phyloP scores from a whole-genome alignment of 345 rosid genomes.

The Gossypium australe region DNA sequence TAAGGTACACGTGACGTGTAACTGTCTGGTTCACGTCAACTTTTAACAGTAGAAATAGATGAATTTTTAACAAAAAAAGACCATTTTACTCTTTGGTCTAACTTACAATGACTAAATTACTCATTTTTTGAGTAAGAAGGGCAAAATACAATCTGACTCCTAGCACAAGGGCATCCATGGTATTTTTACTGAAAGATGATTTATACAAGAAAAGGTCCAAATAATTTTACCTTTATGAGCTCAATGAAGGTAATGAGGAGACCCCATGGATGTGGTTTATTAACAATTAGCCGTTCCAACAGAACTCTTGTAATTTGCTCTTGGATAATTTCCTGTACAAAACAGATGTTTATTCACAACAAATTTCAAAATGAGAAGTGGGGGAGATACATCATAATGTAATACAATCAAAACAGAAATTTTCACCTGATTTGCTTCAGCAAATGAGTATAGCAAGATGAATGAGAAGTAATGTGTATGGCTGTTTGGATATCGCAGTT shows the following conservation, averaged over 20 bases:
- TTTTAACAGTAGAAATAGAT: too few relatives aligned
- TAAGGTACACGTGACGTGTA: too few relatives aligned
- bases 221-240: slow-evolving; percentile 65
- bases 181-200: too few relatives aligned
- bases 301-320: slow-evolving; percentile 97
- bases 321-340: slow-evolving; percentile 76
- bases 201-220: not conserved
- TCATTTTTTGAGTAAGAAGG: too few relatives aligned
- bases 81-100: too few relatives aligned
- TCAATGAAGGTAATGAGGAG: slow-evolving; percentile 96
- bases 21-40: too few relatives aligned
- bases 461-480: slow-evolving; percentile 97
- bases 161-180: too few relatives aligned
- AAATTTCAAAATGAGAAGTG: not conserved
- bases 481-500: slow-evolving; percentile 95
- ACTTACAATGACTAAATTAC: too few relatives aligned
- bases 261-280: slow-evolving; percentile 98
- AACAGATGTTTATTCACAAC: not conserved
- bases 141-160: too few relatives aligned
- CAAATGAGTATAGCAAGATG: slow-evolving; percentile 72
- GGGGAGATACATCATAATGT: not conserved
- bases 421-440: slow-evolving; percentile 76
- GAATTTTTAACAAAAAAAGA: too few relatives aligned
- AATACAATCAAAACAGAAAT: not conserved
- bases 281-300: slow-evolving; percentile 90